Evolutionary conservation across 129 eudicot species (phyloP), one percentile per base, ranked within the genome.

Genomic region (Ambrosia trifida): DNA sequence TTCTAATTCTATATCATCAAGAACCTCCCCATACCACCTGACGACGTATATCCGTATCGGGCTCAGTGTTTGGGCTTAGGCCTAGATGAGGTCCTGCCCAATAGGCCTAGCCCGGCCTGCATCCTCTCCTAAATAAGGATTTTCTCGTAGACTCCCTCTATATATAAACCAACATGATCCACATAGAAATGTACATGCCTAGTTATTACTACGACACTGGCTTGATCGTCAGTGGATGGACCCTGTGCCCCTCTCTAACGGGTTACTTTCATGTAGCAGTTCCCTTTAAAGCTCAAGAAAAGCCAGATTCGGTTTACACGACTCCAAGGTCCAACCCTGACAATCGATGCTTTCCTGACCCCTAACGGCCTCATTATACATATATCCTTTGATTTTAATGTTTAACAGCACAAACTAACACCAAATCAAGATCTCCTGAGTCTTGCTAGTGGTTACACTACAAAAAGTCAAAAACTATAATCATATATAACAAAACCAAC

Each of bases 291-390:
- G 58, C 58, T 16, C 28, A 3, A 18, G 11, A 51, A 51, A 16
- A 3, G 30, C 58, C 16, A 51, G 10, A 16, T 51, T 51, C 12
- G 58, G 2, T 2, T 10, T 2, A 51, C 30, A 17, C 28, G 11
- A 51, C 58, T 51, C 24, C 11, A 51, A 51, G 30, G 24, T 28
- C 58, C 58, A 51, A 17, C 10, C 58, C 24, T 2, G 30, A 51
- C 58, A 51, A n/a, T 1, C 2, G 24, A 50, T 16, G 57, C 19
- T 50, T n/a, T 7, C 43, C 8, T 4, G 43, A 36, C 18, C 73
- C 24, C 73, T 5, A 18, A 33, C 40, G 47, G 59, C 60, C 60
- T 49, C 30, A 31, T 68, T 68, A 49, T 32, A 49, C 73, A 69
- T 32, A 16, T 1, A 69, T 40, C 63, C 63, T 33, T 69, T 51